These are phyloP conservation scores for Irpex sp. DNA, from an alignment of 1,284 basidiomycete species.

Conservation along the genomic window DNA sequence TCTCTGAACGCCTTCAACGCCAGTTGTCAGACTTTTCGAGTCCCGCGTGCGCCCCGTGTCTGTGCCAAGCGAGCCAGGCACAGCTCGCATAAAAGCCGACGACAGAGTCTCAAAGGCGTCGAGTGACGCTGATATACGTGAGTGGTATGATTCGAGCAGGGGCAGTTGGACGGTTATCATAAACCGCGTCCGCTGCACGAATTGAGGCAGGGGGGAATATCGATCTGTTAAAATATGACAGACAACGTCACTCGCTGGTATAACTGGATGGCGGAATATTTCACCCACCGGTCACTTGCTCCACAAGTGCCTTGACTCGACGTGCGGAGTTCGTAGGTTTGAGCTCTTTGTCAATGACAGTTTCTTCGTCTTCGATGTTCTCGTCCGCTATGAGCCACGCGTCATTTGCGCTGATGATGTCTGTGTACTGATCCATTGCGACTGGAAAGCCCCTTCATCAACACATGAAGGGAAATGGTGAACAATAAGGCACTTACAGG, in stretches of 20 bases:
- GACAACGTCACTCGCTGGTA: not conserved
- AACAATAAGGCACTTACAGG: constrained; percentile 54
- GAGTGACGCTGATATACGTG: constrained; percentile 78
- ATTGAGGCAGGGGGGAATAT: constrained; percentile 81
- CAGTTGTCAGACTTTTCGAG: constrained; percentile 62
- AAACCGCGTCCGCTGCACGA: constrained; percentile 79
- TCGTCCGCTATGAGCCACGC: constrained; percentile 89
- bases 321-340: constrained; percentile 79
- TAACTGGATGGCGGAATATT: not conserved
- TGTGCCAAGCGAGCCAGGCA: constrained; percentile 81
- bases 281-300: constrained; percentile 79
- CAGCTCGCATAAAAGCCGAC: constrained; percentile 82
- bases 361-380: constrained; percentile 42
- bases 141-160: constrained; percentile 73
- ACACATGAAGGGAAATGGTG: not conserved
- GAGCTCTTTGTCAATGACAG: constrained; percentile 37
- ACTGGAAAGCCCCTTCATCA: constrained; percentile 40
- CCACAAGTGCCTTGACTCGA: constrained; percentile 77
- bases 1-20: constrained; percentile 76
- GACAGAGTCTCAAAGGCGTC: constrained; percentile 93
- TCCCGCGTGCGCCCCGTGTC: constrained; percentile 40
- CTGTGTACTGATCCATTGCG: constrained; percentile 76
- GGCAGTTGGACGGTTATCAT: constrained; percentile 85
- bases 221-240: constrained; percentile 54
- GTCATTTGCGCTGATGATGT: constrained; percentile 76